Evolutionary conservation across 2,329 filamentous ascomycete genomes (phyloP).

Genomic region (Ilyonectria sp.): DNA sequence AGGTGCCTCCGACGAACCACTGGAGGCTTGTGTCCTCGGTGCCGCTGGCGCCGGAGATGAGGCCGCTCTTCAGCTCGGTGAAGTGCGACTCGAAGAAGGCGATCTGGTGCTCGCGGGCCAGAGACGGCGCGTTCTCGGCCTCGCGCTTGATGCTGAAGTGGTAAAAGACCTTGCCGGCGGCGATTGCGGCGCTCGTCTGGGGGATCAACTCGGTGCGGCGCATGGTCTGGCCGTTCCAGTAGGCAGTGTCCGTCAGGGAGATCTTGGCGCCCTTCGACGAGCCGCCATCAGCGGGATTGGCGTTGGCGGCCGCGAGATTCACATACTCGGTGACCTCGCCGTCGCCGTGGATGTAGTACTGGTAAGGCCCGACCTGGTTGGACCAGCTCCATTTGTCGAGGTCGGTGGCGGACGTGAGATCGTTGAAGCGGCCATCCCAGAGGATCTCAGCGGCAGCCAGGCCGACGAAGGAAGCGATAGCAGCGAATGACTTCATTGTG

Average conservation of each 20-base stretch:
- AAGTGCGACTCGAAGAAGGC: conserved; percentile 79
- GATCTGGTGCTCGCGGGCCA: conserved; percentile 77
- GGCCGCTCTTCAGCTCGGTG: conserved; percentile 80
- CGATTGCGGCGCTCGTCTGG: conserved; percentile 76
- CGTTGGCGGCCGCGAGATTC: conserved; percentile 71
- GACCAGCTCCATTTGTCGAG: conserved; percentile 76
- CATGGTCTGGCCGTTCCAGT: conserved; percentile 82
- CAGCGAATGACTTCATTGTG: conserved; percentile 26
- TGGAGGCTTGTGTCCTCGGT: conserved; percentile 68
- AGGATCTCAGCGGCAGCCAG: conserved; percentile 54
- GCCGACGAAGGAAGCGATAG: conserved; percentile 22
- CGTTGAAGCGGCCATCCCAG: conserved; percentile 79
- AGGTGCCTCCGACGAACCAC: conserved; percentile 74
- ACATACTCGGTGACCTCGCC: conserved; percentile 71
- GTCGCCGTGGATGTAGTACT: conserved; percentile 70
- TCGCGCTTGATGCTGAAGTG: conserved; percentile 78
- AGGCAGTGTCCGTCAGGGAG: conserved; percentile 74
- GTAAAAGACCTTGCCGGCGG: conserved; percentile 77
- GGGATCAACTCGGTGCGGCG: conserved; percentile 82
- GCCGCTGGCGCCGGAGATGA: conserved; percentile 43
- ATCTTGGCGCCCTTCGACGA: conserved; percentile 78
- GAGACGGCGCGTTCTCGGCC: conserved; percentile 72
- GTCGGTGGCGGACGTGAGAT: conserved; percentile 67
- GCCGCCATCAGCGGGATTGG: conserved; percentile 75
- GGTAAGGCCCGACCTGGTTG: conserved; percentile 79